These are phyloP conservation scores for Kitagawia praeruptora DNA, from an alignment of 129 eudicot genomes.

Conservation along the genomic window DNA sequence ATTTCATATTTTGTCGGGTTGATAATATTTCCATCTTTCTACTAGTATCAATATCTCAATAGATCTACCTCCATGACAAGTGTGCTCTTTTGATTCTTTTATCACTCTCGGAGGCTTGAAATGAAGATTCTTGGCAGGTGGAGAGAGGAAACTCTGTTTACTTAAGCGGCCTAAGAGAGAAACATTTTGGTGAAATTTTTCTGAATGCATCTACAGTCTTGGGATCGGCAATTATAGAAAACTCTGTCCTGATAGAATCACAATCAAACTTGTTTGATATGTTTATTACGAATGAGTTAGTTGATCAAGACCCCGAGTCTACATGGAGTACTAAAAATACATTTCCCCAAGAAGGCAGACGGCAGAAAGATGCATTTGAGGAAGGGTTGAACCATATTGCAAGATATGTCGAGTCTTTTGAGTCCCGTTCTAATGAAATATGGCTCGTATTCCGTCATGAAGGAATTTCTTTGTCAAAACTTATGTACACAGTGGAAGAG, in stretches of 20 bases:
- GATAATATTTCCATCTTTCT: neutral
- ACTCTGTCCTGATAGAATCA: slow-evolving; percentile 20
- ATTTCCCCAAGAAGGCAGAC: slow-evolving; percentile 19
- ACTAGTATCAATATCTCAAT: no score
- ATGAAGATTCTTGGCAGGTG: slow-evolving; percentile 48
- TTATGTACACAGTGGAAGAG: slow-evolving; percentile 81
- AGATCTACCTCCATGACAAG: neutral
- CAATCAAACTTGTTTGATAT: slow-evolving; percentile 20
- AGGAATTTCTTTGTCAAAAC: slow-evolving; percentile 88
- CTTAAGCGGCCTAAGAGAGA: slow-evolving; percentile 87
- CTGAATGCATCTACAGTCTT: slow-evolving; percentile 58
- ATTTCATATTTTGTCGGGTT: neutral
- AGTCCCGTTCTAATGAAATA: slow-evolving; percentile 84
- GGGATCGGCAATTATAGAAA: slow-evolving; percentile 24
- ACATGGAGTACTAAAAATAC: slow-evolving; percentile 21
- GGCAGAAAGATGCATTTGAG: slow-evolving; percentile 34
- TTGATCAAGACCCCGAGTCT: slow-evolving; percentile 19
- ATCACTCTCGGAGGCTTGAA: slow-evolving; percentile 7
- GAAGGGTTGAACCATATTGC: slow-evolving; percentile 92
- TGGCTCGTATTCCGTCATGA: slow-evolving; percentile 99
- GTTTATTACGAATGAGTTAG: slow-evolving; percentile 24
- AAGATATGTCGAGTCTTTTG: slow-evolving; percentile 93
- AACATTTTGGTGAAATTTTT: slow-evolving; percentile 91
- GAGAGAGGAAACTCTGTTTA: slow-evolving; percentile 79
- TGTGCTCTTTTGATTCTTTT: neutral